Evolutionary conservation across 2,329 filamentous ascomycete species (phyloP), one percentile per base, ranked within the genome.

Genomic region (Penicillium sp.): DNA sequence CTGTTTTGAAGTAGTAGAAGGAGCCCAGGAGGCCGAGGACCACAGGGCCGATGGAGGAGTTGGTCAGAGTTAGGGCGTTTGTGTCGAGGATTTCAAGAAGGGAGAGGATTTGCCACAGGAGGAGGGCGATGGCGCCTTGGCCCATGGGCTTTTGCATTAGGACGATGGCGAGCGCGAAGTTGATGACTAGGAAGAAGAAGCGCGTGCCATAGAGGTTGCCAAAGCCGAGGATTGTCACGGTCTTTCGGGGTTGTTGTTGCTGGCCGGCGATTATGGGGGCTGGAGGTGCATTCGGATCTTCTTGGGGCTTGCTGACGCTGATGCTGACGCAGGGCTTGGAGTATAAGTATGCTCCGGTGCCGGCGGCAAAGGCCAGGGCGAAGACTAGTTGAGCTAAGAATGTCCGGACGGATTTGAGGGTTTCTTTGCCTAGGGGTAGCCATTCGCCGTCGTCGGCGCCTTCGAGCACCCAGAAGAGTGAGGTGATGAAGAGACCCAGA

Each of bases 1-100:
- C 93, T 0, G 93, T 98, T 67, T 95, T 96, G 82, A 98, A 98
- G 76, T 85, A 98, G 75, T 96, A 86, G 71, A 92, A 95, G 63
- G 87, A 89, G 52, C 91, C 93, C 0, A 98, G 81, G n/a, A 97
- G 74, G 9, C 84, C 92, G 24, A 97, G 81, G 55, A 95, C 79
- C 33, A 93, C 76, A 18, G 93, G 91, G 0, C 90, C 92, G 60
- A 97, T 87, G 6, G 89, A 78, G 0, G 70, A 72, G 54, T 72
- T 73, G 39, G 83, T 84, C 42, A 81, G 76, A 13, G 84, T 82
- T 0, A 83, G 70, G 29, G 73, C 73, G 59, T 83, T 83, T 2
- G 80, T 81, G 65, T 83, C 81, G 46, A 85, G 71, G 45, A 85
- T 81, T 59, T 85, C 82, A 42, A 83, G 74, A 1, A 85, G 80